These are phyloP conservation scores for Auriscalpium microsporum DNA, from an alignment of 768 basidiomycete genomes.

Conservation along the genomic window DNA sequence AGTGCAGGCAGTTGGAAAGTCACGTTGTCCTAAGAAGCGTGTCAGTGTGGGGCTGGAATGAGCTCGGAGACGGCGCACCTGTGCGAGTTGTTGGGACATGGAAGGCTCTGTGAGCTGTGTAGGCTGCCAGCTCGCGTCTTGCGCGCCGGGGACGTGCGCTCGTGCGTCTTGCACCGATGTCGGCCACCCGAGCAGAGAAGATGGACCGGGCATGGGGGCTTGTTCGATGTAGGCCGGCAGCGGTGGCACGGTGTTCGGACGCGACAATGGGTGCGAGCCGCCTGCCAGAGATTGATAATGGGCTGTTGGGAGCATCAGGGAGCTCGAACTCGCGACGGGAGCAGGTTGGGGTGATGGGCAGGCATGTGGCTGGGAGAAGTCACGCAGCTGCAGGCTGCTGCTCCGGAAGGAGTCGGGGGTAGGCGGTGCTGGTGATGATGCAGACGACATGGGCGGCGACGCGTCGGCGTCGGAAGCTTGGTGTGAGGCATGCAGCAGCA, in stretches of 20 bases:
- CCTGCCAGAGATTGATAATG: not conserved
- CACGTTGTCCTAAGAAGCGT: too few relatives aligned
- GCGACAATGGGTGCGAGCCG: not conserved
- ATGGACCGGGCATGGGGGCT: too few relatives aligned
- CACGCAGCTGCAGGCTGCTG: not conserved
- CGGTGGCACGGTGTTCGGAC: not conserved
- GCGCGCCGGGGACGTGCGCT: too few relatives aligned
- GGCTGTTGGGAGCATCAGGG: not conserved
- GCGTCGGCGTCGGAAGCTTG: not conserved
- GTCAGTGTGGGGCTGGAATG: too few relatives aligned
- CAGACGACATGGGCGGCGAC: not conserved
- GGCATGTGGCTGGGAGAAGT: not conserved
- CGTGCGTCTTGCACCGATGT: too few relatives aligned
- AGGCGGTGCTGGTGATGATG: not conserved
- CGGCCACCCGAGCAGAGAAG: too few relatives aligned
- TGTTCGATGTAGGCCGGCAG: not conserved
- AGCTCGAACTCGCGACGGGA: not conserved
- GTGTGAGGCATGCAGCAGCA: not conserved
- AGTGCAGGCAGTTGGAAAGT: too few relatives aligned
- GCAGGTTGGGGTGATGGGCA: constrained; percentile 2
- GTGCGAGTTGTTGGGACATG: too few relatives aligned
- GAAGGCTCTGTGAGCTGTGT: too few relatives aligned
- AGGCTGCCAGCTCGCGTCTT: too few relatives aligned
- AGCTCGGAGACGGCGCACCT: too few relatives aligned
- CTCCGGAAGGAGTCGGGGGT: not conserved